Base-by-base conservation (phyloP, 208 protist species). In the Leishmania gerbilli region DNA sequence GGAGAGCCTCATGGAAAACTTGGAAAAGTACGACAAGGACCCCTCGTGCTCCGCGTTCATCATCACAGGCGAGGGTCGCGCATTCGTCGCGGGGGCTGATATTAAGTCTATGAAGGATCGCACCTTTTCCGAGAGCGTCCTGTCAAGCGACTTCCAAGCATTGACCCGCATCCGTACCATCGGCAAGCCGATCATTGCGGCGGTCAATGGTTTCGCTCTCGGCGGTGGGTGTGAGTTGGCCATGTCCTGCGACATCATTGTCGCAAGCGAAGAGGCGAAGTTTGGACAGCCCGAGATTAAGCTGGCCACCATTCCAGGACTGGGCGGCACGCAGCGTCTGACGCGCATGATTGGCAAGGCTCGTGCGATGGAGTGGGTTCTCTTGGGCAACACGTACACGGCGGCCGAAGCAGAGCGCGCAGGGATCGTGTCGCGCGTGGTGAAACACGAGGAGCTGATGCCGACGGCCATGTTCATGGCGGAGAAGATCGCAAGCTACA, bases 21-120 rank as follows among this genome's bases (percentile, higher is more conserved):
- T 99, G 34, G 58, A 87, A n/a, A 90, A 93, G 74, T 98, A 89
- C 79, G 94, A 99, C 74, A 86, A 79, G 13, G 95, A 99, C 85
- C 83, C 87, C 17, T 88, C 88, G 13, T 90, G 98, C 62, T 88
- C 87, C 82, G 91, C 87, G 21, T 95, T 99, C 45, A 92, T 99
- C 64, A 77, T 99, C 60, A 99, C 98, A 3, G 98, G 98, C 40
- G 93, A 80, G 47, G 94, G 97, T 15, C 97, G 98, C 62, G 95
- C 98, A 1, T 99, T 99, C 84, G 98, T 98, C 55, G 97, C 98
- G 8, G 98, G 98, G 65, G 98, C 98, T 4, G 98, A 99, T 85
- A 99, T 99, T 80, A 99, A 99, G 84, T 88, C 96, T 75, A 99
- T 99, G 98, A 78, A 83, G 67, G 81, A 89, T 21, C 77, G 85